phyloP scores from a whole-genome alignment of 2,329 filamentous ascomycete genomes.

The Aureobasidium melanogenum region DNA sequence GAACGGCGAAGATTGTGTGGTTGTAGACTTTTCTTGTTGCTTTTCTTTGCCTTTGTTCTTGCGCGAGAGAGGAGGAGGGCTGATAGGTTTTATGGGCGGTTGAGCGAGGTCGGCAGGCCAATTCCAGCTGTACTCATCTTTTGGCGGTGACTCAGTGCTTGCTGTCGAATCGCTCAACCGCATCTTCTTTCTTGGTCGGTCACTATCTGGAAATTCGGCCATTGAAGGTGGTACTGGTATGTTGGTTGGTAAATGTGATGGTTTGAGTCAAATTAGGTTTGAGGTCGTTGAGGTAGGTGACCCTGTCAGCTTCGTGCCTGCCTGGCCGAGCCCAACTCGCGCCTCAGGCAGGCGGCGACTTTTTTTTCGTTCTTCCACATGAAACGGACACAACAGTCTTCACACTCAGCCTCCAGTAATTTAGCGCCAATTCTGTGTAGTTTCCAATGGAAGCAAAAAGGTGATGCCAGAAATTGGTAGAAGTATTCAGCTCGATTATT shows the following conservation, averaged over 20 bases:
- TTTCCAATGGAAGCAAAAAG: background rate
- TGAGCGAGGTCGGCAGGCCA: background rate
- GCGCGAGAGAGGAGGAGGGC: background rate
- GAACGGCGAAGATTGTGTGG: constrained; percentile 50
- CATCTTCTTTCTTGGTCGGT: background rate
- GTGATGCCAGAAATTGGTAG: background rate
- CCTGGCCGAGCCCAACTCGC: background rate
- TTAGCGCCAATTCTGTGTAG: too few relatives aligned
- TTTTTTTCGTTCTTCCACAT: background rate
- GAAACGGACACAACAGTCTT: too few relatives aligned
- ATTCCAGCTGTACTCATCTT: background rate
- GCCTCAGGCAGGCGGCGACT: too few relatives aligned
- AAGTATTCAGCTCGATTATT: background rate
- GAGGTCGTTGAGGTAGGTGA: background rate
- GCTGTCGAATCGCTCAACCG: background rate
- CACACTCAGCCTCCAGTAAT: too few relatives aligned
- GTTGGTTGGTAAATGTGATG: background rate
- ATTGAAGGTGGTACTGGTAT: background rate
- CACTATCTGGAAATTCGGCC: background rate
- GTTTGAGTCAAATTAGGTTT: background rate
- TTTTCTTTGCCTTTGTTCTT: background rate
- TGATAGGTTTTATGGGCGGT: background rate
- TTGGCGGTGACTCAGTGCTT: background rate
- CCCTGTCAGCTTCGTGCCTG: background rate
- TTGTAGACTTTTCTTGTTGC: background rate